These are phyloP conservation scores for Pochonia chlamydosporia DNA, from an alignment of 2,329 filamentous ascomycete species.

Conservation along the genomic window DNA sequence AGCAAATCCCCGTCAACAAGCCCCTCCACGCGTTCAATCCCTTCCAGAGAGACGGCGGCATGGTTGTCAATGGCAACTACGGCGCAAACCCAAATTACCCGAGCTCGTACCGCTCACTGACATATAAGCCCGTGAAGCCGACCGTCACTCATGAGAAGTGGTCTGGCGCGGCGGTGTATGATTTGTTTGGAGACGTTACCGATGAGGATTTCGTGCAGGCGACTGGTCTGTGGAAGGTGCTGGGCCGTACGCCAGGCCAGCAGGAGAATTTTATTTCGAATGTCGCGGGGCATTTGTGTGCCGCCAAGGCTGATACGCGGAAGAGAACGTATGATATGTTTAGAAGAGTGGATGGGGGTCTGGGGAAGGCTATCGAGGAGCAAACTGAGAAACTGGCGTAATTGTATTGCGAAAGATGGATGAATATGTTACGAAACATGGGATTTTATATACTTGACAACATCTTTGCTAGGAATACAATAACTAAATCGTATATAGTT, in stretches of 20 bases:
- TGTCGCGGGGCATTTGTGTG: constrained; percentile 49
- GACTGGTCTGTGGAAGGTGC: constrained; percentile 41
- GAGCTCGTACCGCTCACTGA: constrained; percentile 40
- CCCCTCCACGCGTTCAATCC: constrained; percentile 55
- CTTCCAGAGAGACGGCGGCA: constrained; percentile 67
- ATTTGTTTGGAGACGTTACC: constrained; percentile 37
- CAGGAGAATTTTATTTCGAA: constrained; percentile 58
- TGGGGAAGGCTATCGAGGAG: constrained; percentile 46
- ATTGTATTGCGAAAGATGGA: not conserved
- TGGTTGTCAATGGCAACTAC: constrained; percentile 63
- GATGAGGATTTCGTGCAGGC: constrained; percentile 47
- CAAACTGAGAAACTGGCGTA: constrained; percentile 42
- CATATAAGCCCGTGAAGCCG: constrained; percentile 35
- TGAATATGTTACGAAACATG: not conserved
- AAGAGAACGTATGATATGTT: constrained; percentile 58
- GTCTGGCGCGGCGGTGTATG: constrained; percentile 37
- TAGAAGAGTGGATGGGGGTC: constrained; percentile 43
- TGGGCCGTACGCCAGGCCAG: constrained; percentile 45
- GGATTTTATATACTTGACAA: too few relatives aligned
- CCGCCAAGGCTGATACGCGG: constrained; percentile 48
- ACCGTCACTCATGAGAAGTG: constrained; percentile 41
- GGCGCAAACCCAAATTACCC: constrained; percentile 55
- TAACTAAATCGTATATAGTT: too few relatives aligned
- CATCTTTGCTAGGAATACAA: too few relatives aligned
- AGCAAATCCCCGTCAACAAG: constrained; percentile 58